These are phyloP conservation scores for Ophiocytium majus DNA, from an alignment of 352 stramenopile species.

Conservation along the genomic window DNA sequence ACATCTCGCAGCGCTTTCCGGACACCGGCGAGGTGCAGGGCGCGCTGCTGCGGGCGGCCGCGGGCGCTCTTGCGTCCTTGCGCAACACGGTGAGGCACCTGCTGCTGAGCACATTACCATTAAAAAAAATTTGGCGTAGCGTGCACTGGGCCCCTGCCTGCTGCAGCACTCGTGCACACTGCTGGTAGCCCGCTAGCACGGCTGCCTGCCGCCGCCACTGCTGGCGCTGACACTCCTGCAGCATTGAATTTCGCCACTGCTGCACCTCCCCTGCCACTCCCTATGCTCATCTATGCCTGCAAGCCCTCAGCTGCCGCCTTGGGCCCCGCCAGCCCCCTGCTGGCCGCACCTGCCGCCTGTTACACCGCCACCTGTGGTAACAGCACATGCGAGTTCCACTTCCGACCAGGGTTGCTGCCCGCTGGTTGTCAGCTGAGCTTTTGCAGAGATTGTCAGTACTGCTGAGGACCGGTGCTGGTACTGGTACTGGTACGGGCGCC, in stretches of 20 bases:
- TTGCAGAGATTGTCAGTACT: too few relatives aligned
- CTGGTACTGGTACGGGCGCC: too few relatives aligned
- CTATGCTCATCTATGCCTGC: too few relatives aligned
- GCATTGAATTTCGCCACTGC: neutral
- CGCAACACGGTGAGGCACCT: slow-evolving; percentile 5
- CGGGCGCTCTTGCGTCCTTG: slow-evolving; percentile 16
- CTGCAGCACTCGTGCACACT: neutral
- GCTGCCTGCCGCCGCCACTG: too few relatives aligned
- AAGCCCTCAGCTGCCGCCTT: too few relatives aligned
- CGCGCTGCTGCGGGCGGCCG: slow-evolving; percentile 5
- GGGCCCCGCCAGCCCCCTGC: too few relatives aligned
- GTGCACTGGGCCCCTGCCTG: neutral
- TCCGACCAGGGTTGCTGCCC: too few relatives aligned
- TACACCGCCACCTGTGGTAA: too few relatives aligned
- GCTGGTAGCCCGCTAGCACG: neutral
- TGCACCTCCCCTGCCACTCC: neutral
- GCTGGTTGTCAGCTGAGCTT: too few relatives aligned
- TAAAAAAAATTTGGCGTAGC: neutral
- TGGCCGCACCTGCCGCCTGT: too few relatives aligned
- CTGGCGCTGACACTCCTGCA: neutral
- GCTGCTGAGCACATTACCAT: neutral
- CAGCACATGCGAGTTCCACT: too few relatives aligned
- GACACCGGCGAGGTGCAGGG: slow-evolving; percentile 12
- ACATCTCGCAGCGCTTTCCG: slow-evolving; percentile 16
- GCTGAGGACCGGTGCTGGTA: neutral